Conservation (phyloP, 2,329 filamentous ascomycete genomes). For the Nemania sp. region DNA sequence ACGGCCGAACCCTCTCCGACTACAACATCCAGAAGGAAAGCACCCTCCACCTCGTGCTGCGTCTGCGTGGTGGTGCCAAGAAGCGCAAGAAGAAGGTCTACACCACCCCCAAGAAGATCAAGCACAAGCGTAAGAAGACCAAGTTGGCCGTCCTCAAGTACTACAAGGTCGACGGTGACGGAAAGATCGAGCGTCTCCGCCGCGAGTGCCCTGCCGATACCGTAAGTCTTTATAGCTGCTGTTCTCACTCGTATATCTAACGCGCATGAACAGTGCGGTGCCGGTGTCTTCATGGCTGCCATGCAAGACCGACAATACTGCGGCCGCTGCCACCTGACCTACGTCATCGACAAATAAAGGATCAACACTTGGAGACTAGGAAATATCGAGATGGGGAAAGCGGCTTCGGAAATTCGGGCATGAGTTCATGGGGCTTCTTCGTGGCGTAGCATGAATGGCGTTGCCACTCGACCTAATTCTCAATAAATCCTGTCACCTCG, state of each 20-base stretch:
- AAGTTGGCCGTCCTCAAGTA: conserved; percentile 99
- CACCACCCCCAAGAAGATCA: conserved; percentile 99
- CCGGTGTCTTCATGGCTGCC: conserved; percentile 99
- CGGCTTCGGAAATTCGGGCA: conserved; percentile 26
- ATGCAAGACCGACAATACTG: conserved; percentile 99
- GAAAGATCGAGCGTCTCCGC: conserved; percentile 99
- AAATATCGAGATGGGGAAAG: conserved; percentile 12
- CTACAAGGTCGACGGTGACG: conserved; percentile 99
- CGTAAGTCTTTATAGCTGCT: conserved; percentile 56
- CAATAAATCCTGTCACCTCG: conserved; percentile 24
- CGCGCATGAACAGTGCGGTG: conserved; percentile 73
- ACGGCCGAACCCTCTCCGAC: conserved; percentile 97
- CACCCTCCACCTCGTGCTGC: conserved; percentile 96
- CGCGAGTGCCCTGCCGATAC: conserved; percentile 94
- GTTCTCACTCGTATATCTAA: conserved; percentile 38
- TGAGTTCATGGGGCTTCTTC: conserved; percentile 21
- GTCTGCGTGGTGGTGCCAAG: conserved; percentile 98
- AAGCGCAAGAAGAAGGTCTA: conserved; percentile 99
- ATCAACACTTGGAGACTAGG: conserved; percentile 17
- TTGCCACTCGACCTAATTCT: conserved; percentile 10
- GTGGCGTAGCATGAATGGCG: conserved; percentile 12
- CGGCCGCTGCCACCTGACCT: conserved; percentile 72
- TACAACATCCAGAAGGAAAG: conserved; percentile 99
- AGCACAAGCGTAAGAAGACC: conserved; percentile 99
- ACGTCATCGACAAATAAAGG: conserved; percentile 67